Evolutionary conservation across 345 rosid species (phyloP), one percentile per base, ranked within the genome.

Genomic region (Camelina laxa): DNA sequence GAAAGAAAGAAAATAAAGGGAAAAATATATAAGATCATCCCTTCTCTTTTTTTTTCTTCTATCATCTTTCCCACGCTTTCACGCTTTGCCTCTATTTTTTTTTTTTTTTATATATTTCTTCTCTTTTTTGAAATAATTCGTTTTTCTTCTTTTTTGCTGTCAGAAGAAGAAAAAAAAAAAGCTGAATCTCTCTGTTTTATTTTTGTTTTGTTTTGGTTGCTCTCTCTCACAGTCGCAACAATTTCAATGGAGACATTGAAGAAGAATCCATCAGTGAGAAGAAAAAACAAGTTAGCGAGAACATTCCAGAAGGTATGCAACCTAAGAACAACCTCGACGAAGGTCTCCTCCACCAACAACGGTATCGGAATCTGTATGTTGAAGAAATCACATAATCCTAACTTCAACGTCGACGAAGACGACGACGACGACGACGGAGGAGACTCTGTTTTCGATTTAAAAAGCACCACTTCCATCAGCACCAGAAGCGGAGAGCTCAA

Each of bases 281-380:
- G 79, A 62, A 81, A 73, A 76, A 82, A 87, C 86, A 87, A 69
- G 68, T 45, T 90, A 16, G 87, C 95, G 9, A 86, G 88, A 82
- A 86, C 97, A 2, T 74, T 94, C 74, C 93, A 85, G 59, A 87
- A 80, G 27, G 91, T 91, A 9, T 85, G 90, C 79, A 89, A 69
- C 80, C 66, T 88, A 19, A 76, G 83, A 63, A 69, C 84, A 6
- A 80, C 88, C 2, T 77, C 80, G 4, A 78, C 73, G 6, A 86
- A 70, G 64, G 87, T 82, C 4, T 82, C 86, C 6, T 86, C 86
- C 6, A 85, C 90, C 50, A 85, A 50, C 76, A 89, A 85, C 74
- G 87, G 91, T 27, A 87, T 87, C 70, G 91, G 98, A 1, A 87
- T 85, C 65, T 91, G 97, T 76, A 83, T 89, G 73, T 82, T 87